Evolutionary conservation across 495 filamentous ascomycete genomes (phyloP).

Genomic region (Lasiosphaeria hispida): DNA sequence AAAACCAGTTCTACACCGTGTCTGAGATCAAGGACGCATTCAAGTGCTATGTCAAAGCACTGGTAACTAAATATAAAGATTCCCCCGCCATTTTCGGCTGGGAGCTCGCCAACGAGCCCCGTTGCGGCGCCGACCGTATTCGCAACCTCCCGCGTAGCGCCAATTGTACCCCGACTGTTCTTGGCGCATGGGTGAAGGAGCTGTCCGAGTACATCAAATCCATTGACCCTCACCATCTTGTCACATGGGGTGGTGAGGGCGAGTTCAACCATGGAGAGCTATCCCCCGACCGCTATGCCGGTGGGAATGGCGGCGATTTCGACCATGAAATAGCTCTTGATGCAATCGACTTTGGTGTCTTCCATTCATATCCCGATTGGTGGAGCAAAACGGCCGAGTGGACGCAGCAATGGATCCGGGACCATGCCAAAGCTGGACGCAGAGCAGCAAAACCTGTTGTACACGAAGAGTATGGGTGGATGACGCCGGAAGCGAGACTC

Average conservation of each 20-base stretch:
- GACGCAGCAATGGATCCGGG: conserved; percentile 58
- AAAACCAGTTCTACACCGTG: conserved; percentile 40
- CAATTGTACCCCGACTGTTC: conserved; percentile 36
- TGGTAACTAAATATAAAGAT: conserved; percentile 49
- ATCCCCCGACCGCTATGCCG: conserved; percentile 59
- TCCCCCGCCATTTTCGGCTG: conserved; percentile 52
- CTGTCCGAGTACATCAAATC: conserved; percentile 51
- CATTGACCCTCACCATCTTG: conserved; percentile 49
- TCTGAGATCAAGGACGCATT: conserved; percentile 44
- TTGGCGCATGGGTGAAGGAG: conserved; percentile 48
- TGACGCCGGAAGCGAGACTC: conserved; percentile 42
- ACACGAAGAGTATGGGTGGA: conserved; percentile 65
- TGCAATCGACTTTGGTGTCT: conserved; percentile 64
- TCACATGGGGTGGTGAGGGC: conserved; percentile 54
- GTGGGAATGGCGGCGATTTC: conserved; percentile 62
- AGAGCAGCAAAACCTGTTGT: conserved; percentile 63
- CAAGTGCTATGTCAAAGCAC: conserved; percentile 49
- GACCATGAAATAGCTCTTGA: conserved; percentile 54
- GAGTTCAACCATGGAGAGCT: conserved; percentile 36
- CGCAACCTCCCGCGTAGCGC: conserved; percentile 44
- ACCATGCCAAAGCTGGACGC: conserved; percentile 56
- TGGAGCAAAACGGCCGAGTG: conserved; percentile 41
- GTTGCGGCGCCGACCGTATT: conserved; percentile 40
- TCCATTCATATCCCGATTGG: conserved; percentile 63
- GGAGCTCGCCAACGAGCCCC: conserved; percentile 57